These are phyloP conservation scores for Pichia eremophila DNA, from an alignment of 805 yeast species.

Conservation along the genomic window DNA sequence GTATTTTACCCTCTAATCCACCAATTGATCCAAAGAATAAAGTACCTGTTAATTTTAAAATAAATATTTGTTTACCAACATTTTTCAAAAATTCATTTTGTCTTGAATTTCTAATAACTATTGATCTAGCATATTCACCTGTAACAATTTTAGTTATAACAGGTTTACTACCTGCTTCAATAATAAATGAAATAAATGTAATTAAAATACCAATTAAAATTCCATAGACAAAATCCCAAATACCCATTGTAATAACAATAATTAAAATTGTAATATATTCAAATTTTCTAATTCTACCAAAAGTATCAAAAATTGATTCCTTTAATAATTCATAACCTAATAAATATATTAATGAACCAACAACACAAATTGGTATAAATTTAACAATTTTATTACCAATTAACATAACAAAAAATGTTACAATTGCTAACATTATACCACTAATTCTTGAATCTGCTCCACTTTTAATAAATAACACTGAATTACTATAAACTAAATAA, in stretches of 20 bases:
- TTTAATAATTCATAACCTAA: conserved; percentile 84
- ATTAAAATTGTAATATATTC: conserved; percentile 80
- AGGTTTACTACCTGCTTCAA: conserved; percentile 78
- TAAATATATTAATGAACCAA: conserved; percentile 82
- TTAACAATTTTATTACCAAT: conserved; percentile 92
- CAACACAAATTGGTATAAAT: conserved; percentile 90
- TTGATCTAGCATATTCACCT: conserved; percentile 83
- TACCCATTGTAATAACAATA: conserved; percentile 92
- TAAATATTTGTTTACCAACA: conserved; percentile 86
- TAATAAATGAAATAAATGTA: conserved; percentile 93
- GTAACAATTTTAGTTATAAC: conserved; percentile 76
- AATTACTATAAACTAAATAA: conserved; percentile 89
- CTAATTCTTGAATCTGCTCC: conserved; percentile 89
- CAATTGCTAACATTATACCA: conserved; percentile 79
- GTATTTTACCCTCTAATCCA: conserved; percentile 70
- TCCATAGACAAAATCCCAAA: conserved; percentile 90
- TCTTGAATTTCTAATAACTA: conserved; percentile 83
- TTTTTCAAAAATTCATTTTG: conserved; percentile 77
- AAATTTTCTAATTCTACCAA: conserved; percentile 60
- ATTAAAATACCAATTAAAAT: conserved; percentile 81
- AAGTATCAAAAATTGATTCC: conserved; percentile 81
- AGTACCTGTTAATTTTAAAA: conserved; percentile 79
- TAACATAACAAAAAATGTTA: conserved; percentile 73
- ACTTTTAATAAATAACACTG: conserved; percentile 82
- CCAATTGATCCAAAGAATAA: conserved; percentile 94